Percentiles rank a stretch among this genome's conserved stretches.
Evolutionary conservation across 78 protist species (phyloP).

Genomic region (Dictyostelium purpureum): DNA sequence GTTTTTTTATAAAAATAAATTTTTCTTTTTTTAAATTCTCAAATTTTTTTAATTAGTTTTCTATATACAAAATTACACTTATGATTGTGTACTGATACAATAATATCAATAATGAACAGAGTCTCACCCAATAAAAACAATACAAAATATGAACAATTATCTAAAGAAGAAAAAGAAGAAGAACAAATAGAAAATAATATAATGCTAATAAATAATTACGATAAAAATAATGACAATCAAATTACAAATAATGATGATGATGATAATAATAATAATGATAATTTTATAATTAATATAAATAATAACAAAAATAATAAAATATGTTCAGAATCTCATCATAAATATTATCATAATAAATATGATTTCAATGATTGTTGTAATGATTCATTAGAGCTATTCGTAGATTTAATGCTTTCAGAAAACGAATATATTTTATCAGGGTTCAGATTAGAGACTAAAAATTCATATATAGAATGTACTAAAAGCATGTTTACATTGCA

Average conservation of each 20-base stretch:
- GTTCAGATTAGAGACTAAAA: slow-evolving; percentile 22
- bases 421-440: slow-evolving; percentile 43
- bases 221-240: background rate
- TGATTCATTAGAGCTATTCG: background rate
- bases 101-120: too few relatives aligned
- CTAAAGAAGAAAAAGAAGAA: too few relatives aligned
- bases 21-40: too few relatives aligned
- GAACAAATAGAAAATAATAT: background rate
- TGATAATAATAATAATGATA: background rate
- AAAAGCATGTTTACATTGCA: slow-evolving; percentile 15
- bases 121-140: too few relatives aligned
- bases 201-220: background rate
- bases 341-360: background rate
- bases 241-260: background rate
- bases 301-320: background rate
- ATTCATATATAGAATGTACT: slow-evolving; percentile 33
- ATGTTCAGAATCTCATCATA: background rate
- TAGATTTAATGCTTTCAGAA: slow-evolving; percentile 35
- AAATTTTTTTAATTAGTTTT: too few relatives aligned
- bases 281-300: background rate
- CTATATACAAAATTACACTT: too few relatives aligned
- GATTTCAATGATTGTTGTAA: slow-evolving; percentile 15
- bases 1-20: too few relatives aligned
- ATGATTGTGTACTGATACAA: too few relatives aligned
- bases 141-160: too few relatives aligned